Base-by-base conservation (phyloP, 164 flowering plant species). In the Malania oleifera region DNA sequence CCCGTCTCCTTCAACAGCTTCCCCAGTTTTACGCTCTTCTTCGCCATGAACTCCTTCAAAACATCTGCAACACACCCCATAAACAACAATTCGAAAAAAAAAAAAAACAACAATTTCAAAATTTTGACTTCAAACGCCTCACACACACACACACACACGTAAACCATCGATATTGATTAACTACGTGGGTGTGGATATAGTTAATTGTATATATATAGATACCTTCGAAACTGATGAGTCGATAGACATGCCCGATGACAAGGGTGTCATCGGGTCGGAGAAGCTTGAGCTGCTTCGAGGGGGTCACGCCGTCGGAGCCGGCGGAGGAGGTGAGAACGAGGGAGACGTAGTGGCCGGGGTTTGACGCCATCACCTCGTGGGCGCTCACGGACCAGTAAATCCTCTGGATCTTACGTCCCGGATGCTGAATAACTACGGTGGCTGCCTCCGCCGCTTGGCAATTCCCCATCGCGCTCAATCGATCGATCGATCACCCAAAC, bases 151-250 rank as follows among this genome's bases (percentile, higher is more conserved):
- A 34, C 38, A 34, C 38, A 34, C 38, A 34, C 38, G 38, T 7
- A 34, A n/a, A n/a, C n/a, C n/a, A n/a, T n/a, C n/a, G n/a, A n/a
- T n/a, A n/a, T n/a, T n/a, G n/a, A n/a, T n/a, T n/a, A n/a, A n/a
- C n/a, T n/a, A n/a, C n/a, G n/a, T n/a, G n/a, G n/a, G n/a, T n/a
- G n/a, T n/a, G n/a, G n/a, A n/a, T n/a, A n/a, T n/a, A n/a, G n/a
- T n/a, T n/a, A n/a, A n/a, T n/a, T n/a, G n/a, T n/a, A n/a, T n/a
- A n/a, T 28, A 4, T 7, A 19, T 20, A 3, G 15, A n/a, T 31
- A 88, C 93, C 96, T 89, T 84, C 83, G 52, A 81, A 89, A 62
- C 78, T 77, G 70, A 89, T 67, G 45, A 86, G 90, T 2, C 87
- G 84, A 63, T 89, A 89, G 44, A 83, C 91, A 0, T 77, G 84